Conservation (phyloP, 1,139 yeast species). For the Scheffersomyces cryptocercus region DNA sequence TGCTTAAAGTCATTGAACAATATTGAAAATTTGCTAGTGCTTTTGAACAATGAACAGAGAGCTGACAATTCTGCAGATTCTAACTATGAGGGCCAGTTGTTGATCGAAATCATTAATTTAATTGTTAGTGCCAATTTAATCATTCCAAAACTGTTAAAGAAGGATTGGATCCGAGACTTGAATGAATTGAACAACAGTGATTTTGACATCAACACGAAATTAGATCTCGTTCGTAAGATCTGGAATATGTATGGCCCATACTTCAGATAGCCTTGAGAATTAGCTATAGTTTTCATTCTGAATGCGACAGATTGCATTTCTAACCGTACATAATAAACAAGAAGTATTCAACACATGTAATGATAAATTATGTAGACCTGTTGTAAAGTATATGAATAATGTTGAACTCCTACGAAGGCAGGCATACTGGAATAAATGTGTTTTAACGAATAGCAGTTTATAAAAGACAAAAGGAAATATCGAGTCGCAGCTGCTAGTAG, state of each 20-base stretch:
- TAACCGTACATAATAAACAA: too few species aligned
- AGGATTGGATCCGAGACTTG: conserved; percentile 58
- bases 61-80: conserved; percentile 6
- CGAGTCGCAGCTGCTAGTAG: too few species aligned
- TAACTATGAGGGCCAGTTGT: conserved; percentile 48
- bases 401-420: too few species aligned
- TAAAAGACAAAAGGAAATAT: too few species aligned
- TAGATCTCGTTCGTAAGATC: conserved; percentile 50
- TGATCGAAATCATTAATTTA: conserved; percentile 58
- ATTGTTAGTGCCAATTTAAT: conserved; percentile 48
- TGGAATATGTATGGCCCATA: conserved; percentile 55
- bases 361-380: too few species aligned
- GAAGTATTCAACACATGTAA: too few species aligned
- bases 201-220: conserved; percentile 29
- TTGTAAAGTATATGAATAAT: too few species aligned
- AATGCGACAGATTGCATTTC: too few species aligned
- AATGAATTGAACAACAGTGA: conserved; percentile 48
- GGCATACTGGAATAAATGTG: too few species aligned
- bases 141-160: conserved; percentile 46
- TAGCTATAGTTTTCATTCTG: too few species aligned
- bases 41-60: conserved; percentile 12
- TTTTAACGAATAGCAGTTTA: too few species aligned
- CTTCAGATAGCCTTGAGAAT: conserved; percentile 20
- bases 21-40: conserved; percentile 53
- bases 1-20: conserved; percentile 56